Evolutionary conservation across 23 red algal species (phyloP), one percentile per base, ranked within the genome.

Genomic region (Gracilariopsis chorda): DNA sequence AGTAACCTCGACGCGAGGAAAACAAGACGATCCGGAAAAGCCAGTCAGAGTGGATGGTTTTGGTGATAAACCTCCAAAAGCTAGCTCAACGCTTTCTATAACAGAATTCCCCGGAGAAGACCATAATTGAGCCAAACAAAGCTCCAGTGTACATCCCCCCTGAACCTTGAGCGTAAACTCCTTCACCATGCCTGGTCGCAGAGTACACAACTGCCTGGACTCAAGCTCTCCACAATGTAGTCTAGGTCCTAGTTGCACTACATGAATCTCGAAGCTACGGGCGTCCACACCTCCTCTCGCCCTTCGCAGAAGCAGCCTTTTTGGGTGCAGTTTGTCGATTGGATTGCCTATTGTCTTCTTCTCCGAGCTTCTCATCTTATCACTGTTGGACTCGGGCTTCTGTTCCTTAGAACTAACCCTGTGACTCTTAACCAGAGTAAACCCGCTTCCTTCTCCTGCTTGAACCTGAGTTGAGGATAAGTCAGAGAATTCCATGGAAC

Each of bases 81-180:
- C 79, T 17, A 95, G 57, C 21, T 90, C 85, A 6, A 95, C 80
- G 7, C 30, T 49, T 44, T 78, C 72, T 40, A 88, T 72, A 21
- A 81, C 60, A 14, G 80, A 70, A 33, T 46, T 46, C 21, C 92
- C 92, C 10, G 82, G 56, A 25, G 83, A 88, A 34, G 92, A 88
- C 83, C 92, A 88, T 33, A 88, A 12, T 41, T 88, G 82, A 12
- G 92, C 84, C 14, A 88, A 64, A 24, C 80, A 78, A 16, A 95
- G 43, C 34, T 95, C 83, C 63, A 95, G 25, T 32, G 63, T 70
- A 34, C 40, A 77, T 29, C 62, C 83, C 32, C 78, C 84, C 52
- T 71, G 30, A 37, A 95, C 83, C 34, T 56, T 43, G 49, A 95
- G 16, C 24, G 84, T 67, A 29, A 63, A 21, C 46, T 86, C 83